Evolutionary conservation across 2,329 filamentous ascomycete species (phyloP), one percentile per base, ranked within the genome.

Genomic region (Aspergillus proliferans): DNA sequence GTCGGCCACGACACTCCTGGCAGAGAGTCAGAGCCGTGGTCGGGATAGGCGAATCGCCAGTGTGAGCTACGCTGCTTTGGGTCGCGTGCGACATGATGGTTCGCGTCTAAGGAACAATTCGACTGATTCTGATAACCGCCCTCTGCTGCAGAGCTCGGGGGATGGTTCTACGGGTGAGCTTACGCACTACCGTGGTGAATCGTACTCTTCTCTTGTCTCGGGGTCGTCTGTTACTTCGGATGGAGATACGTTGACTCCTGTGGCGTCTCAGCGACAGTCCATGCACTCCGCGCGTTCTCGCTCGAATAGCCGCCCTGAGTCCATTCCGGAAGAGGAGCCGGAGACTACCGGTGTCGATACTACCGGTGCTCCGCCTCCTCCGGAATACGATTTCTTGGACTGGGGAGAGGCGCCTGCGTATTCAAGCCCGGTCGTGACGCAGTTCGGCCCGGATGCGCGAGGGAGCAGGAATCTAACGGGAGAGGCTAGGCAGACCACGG

Each of bases 1-100:
- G 9, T 62, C 59, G 19, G 63, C 68, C 12, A 62, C 66, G 1
- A 70, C 48, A 48, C 68, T 72, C 30, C 58, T 76, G 15, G 69
- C 71, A 1, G 73, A 76, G 38, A 69, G 74, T 47, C 71, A 69
- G 41, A 65, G 69, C 43, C 68, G 73, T 19, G 68, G 66, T 39
- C 68, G 71, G 33, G 73, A 74, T 4, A 62, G 68, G 18, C 68
- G 74, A 15, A 69, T 76, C 43, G 69, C 74, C n/a, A 72, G 67
- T 47, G 74, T 77, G 10, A 72, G 64, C 34, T 77, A 77, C 53
- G 74, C 71, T 5, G 70, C 69, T 5, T 53, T 77, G 18, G 74
- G 74, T 9, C 69, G 72, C 54, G 74, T 76, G 15, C 68, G 74
- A 44, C 74, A 76, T 47, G 74, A 77, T 54, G 74, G 74, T 3